These are phyloP conservation scores for Theobroma grandiflorum DNA, from an alignment of 441 rosid species.

Conservation along the genomic window DNA sequence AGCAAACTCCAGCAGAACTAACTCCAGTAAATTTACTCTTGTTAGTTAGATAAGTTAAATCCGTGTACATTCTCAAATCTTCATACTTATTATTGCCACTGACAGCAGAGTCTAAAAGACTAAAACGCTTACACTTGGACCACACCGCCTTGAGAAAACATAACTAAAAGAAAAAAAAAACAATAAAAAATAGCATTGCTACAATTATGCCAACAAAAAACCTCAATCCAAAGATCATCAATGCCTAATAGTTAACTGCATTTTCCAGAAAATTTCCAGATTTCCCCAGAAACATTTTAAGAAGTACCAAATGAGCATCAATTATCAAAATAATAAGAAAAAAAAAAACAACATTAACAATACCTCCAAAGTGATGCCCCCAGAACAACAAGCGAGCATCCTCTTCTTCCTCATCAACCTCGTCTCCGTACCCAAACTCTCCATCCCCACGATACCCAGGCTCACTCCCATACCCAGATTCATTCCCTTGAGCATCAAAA, in stretches of 20 bases:
- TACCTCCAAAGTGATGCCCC: constrained; percentile 78
- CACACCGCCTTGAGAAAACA: neutral
- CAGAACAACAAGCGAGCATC: constrained; percentile 80
- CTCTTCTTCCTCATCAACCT: constrained; percentile 95
- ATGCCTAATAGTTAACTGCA: constrained; percentile 1
- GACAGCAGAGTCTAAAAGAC: neutral
- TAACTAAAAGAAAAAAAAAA: neutral
- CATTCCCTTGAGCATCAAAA: constrained; percentile 72
- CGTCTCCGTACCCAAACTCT: constrained; percentile 96
- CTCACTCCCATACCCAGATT: constrained; percentile 96
- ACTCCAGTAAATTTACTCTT: neutral
- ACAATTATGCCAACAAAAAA: neutral
- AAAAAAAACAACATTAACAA: neutral
- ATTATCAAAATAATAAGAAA: neutral
- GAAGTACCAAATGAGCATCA: neutral
- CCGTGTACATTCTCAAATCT: neutral
- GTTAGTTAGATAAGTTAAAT: neutral
- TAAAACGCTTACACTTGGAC: neutral
- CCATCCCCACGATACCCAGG: constrained; percentile 98
- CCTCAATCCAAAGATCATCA: neutral
- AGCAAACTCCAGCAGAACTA: neutral
- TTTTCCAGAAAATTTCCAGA: constrained; percentile 8
- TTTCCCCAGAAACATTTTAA: neutral
- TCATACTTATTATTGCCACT: neutral
- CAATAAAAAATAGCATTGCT: neutral